Evolutionary conservation across 78 protist genomes (phyloP), one percentile per base, ranked within the genome.

Genomic region (Bigelowiella natans): DNA sequence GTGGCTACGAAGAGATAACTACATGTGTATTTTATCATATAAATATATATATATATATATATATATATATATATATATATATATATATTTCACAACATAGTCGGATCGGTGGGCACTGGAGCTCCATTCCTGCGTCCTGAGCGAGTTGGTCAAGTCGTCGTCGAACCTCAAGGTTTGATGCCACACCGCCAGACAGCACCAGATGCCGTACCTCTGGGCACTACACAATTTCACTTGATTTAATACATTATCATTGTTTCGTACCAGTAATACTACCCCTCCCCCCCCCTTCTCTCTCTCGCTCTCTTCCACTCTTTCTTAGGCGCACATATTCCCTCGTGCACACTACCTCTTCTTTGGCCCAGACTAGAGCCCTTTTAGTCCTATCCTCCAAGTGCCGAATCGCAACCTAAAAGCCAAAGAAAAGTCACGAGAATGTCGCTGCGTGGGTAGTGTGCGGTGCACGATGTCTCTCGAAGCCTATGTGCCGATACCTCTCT

Each of bases 341-440:
- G n/a, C n/a, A n/a, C n/a, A n/a, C n/a, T 51, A 51, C 86, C 30
- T 28, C 39, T 30, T 2, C 83, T 2, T 36, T 31, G 31, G 90
- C 90, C 90, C 90, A 88, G 36, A 11, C 86, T 34, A 90, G 26
- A 2, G 92, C 92, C 36, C 92, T 63, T 84, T 0, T 38, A 11
- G 73, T 30, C 31, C 92, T 82, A 34, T 85, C 85, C 28, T 39
- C 92, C 85, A 90, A 34, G 36, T 90, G 92, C 87, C 39, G 87
- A 37, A 39, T 84, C 2, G 92, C 92, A 28, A 90, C 92, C 11
- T 51, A 51, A n/a, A n/a, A n/a, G n/a, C 18, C 73, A 51, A 26
- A 51, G 18, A 7, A 51, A 26, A 51, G 73, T 18, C 18, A 51
- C 73, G 73, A 26, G 18, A 51, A 51, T 18, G 18, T 18, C 7